Base-by-base conservation (phyloP, 2,329 filamentous ascomycete genomes). In the Colletotrichum gigasporum region DNA sequence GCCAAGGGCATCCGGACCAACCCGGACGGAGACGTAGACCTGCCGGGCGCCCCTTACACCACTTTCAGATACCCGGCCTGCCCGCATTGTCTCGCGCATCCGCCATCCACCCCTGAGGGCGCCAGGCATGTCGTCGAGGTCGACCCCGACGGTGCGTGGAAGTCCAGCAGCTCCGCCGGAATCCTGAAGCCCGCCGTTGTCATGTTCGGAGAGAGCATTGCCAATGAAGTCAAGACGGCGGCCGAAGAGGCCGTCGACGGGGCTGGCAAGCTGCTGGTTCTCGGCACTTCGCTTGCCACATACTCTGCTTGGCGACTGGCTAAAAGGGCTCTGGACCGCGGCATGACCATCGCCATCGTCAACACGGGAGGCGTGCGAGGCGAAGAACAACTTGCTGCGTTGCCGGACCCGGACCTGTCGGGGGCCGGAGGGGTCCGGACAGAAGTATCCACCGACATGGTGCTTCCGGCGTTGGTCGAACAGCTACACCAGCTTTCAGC, bases 191-290 rank as follows among this genome's bases (percentile, higher is more conserved):
- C 96, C 3, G 92, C 92, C 1, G 94, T 99, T 2, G 90, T 94
- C 71, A 97, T 98, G 93, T 98, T 98, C 75, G 96, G 96, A 14
- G 96, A 98, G 78, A 94, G 88, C 64, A 97, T 98, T 51, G 82
- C 87, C 0, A 76, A 79, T 1, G 72, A 79, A 1, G 89, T 94
- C 34, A 97, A 96, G 75, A 76, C 80, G 2, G 89, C 88, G 0
- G 95, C 94, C 2, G 94, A 98, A 73, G 80, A 87, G 26, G 91
- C 91, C 11, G 88, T 98, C 51, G 92, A 97, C 71, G 84, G 85
- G 26, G 91, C 93, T 1, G 89, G 88, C 5, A 87, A 88, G 63
- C 78, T 98, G 34, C 81, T 98, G 20, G 86, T 98, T 8, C 76
- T 98, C 14, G 96, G 94, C 4, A 97, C 93, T 34, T 97, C 93